Conservation (phyloP, 2,329 filamentous ascomycete genomes). For the Penicillium griseofulvum region DNA sequence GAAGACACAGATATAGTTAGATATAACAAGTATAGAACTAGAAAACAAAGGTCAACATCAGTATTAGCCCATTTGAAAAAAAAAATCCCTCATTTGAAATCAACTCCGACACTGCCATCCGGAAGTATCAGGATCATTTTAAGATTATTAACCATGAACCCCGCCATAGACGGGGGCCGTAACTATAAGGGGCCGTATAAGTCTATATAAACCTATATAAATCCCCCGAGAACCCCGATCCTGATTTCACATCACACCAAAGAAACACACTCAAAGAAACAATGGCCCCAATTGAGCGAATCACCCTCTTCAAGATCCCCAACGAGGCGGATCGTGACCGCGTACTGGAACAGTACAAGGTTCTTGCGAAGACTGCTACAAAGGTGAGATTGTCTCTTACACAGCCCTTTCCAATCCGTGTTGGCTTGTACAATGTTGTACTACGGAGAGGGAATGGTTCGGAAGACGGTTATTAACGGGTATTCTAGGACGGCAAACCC, state of each 20-base stretch:
- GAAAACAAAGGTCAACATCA: background rate
- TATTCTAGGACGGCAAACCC: constrained; percentile 63
- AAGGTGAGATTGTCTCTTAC: constrained; percentile 37
- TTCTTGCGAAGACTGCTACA: constrained; percentile 43
- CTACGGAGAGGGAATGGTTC: background rate
- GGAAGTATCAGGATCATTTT: background rate
- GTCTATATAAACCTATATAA: background rate
- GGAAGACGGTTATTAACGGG: background rate
- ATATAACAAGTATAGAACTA: too few species aligned
- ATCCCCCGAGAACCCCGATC: background rate
- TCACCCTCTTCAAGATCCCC: constrained; percentile 56
- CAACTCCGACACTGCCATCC: background rate
- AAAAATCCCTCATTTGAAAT: too few species aligned
- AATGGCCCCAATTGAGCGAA: constrained; percentile 48
- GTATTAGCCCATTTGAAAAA: too few species aligned
- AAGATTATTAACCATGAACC: background rate
- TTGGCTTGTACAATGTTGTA: background rate
- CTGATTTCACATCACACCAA: too few species aligned
- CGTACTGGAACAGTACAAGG: constrained; percentile 47
- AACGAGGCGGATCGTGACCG: constrained; percentile 45
- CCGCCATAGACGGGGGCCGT: background rate
- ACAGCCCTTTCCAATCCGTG: background rate
- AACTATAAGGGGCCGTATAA: background rate
- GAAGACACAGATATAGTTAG: background rate
- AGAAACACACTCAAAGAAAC: background rate